Conservation (phyloP, 768 basidiomycete genomes). For the Phanerochaete carnosa region DNA sequence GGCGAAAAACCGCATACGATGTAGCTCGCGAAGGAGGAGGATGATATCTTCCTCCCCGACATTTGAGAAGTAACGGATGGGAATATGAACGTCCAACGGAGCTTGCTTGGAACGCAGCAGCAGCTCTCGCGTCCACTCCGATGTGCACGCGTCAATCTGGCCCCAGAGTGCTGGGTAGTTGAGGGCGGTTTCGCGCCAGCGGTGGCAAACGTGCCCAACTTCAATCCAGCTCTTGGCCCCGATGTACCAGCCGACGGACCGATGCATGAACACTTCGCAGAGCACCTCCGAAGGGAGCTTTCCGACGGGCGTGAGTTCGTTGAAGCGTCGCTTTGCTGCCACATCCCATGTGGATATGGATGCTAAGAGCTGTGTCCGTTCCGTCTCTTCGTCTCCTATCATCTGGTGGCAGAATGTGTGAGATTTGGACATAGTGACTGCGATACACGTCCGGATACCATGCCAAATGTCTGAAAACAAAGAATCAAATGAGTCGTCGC, state of each 20-base stretch:
- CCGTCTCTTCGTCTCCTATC: no score
- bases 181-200: background rate
- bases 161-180: background rate
- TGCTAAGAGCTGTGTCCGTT: no score
- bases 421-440: no score
- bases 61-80: background rate
- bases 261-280: background rate
- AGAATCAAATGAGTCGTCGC: no score
- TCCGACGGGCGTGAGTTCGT: background rate
- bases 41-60: background rate
- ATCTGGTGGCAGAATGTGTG: no score
- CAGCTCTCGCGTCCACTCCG: background rate
- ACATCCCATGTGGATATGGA: background rate
- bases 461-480: no score
- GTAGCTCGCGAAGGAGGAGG: background rate
- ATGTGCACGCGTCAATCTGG: background rate
- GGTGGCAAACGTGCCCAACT: background rate
- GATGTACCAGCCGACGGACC: background rate
- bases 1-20: background rate
- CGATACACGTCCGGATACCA: no score
- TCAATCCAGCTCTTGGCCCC: background rate
- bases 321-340: background rate
- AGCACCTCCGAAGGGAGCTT: background rate
- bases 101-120: background rate
- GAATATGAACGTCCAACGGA: background rate